Evolutionary conservation across 768 basidiomycete genomes (phyloP).

Genomic region (Lepiota venenata): DNA sequence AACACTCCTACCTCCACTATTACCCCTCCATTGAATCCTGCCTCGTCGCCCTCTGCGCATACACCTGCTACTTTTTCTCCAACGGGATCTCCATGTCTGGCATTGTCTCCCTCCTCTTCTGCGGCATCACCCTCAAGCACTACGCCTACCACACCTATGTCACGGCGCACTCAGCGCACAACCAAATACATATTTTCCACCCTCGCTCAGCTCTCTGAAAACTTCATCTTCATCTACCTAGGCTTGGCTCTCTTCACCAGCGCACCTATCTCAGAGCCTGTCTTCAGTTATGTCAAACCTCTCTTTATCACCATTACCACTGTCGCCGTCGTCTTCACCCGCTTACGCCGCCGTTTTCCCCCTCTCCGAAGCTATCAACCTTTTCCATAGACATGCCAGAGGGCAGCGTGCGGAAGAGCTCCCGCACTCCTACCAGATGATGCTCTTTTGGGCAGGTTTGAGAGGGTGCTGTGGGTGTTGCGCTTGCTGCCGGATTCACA

Average conservation of each 20-base stretch:
- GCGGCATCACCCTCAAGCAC: slow-evolving; percentile 98
- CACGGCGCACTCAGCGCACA: slow-evolving; percentile 86
- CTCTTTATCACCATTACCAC: slow-evolving; percentile 92
- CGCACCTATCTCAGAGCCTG: slow-evolving; percentile 71
- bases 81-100: slow-evolving; percentile 93
- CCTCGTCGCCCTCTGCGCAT: slow-evolving; percentile 90
- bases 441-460: slow-evolving; percentile 98
- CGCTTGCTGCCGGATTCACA: slow-evolving; percentile 92
- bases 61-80: slow-evolving; percentile 99
- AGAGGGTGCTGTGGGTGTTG: slow-evolving; percentile 97
- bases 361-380: slow-evolving; percentile 90
- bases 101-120: slow-evolving; percentile 96
- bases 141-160: slow-evolving; percentile 99
- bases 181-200: slow-evolving; percentile 95
- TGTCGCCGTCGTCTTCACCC: slow-evolving; percentile 90
- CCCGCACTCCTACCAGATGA: slow-evolving; percentile 98
- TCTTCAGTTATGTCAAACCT: slow-evolving; percentile 88
- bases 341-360: slow-evolving; percentile 97
- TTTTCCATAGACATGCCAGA: slow-evolving; percentile 79
- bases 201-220: slow-evolving; percentile 93
- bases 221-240: slow-evolving; percentile 99
- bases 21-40: slow-evolving; percentile 98
- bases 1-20: slow-evolving; percentile 83
- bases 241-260: slow-evolving; percentile 95
- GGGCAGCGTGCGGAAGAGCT: slow-evolving; percentile 89